Evolutionary conservation across 140 eudicot species (phyloP).

Genomic region (Bidens hawaiensis): DNA sequence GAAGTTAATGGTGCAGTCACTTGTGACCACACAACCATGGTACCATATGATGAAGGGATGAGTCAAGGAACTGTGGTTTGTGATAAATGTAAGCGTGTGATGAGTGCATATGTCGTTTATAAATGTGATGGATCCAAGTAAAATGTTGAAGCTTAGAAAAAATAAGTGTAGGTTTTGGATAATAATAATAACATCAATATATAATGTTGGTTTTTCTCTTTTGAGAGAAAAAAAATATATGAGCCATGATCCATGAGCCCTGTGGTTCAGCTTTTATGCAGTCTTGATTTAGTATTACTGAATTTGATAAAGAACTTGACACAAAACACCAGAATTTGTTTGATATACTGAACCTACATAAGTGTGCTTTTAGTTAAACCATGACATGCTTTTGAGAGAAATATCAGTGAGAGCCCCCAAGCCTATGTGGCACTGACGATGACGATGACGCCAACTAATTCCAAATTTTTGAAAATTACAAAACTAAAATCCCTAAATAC

Average conservation of each 20-base stretch:
- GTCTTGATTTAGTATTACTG: not conserved
- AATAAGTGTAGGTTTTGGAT: constrained; percentile 16
- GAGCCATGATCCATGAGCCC: not conserved
- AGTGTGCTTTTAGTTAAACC: not conserved
- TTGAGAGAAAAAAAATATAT: too few relatives aligned
- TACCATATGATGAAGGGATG: constrained; percentile 46
- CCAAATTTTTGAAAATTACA: too few relatives aligned
- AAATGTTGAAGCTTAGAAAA: constrained; percentile 18
- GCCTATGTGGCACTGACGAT: too few relatives aligned
- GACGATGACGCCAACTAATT: too few relatives aligned
- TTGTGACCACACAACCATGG: constrained; percentile 39
- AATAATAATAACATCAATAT: constrained; percentile 16
- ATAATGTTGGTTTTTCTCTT: not conserved
- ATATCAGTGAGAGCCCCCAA: too few relatives aligned
- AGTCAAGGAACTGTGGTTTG: constrained; percentile 27
- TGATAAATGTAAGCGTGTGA: constrained; percentile 44
- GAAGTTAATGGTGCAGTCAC: constrained; percentile 17
- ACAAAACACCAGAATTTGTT: not conserved
- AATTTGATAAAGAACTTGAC: not conserved
- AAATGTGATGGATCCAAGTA: constrained; percentile 39
- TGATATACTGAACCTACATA: not conserved
- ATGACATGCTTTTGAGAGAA: too few relatives aligned
- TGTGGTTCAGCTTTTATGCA: not conserved
- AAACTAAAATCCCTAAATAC: too few relatives aligned
- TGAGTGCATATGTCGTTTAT: constrained; percentile 44